Evolutionary conservation across 306 rosid species (phyloP).

Genomic region (Casuarina cunninghamiana): DNA sequence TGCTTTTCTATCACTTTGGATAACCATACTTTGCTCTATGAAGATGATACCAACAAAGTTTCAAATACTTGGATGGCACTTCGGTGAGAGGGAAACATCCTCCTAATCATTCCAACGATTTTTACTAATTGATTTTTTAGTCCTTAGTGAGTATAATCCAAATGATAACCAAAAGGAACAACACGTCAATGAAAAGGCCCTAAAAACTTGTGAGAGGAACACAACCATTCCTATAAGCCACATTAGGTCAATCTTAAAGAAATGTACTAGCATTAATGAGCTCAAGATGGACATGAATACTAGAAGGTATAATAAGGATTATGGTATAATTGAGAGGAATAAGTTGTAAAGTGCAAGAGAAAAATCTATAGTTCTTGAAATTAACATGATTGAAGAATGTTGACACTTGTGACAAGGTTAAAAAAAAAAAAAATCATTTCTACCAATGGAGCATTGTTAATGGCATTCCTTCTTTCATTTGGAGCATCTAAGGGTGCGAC

Average conservation of each 20-base stretch:
- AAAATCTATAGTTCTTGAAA: conserved; percentile 93
- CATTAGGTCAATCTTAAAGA: conserved; percentile 96
- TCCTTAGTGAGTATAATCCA: conserved; percentile 53
- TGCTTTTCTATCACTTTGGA: not conserved
- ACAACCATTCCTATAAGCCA: conserved; percentile 91
- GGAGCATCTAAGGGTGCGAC: conserved; percentile 92
- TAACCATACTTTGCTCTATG: no score
- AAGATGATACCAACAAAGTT: no score
- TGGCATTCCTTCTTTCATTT: conserved; percentile 95
- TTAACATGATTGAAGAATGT: conserved; percentile 88
- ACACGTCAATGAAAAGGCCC: conserved; percentile 49
- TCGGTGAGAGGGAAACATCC: no score
- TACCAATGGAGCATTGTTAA: conserved; percentile 93
- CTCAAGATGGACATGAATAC: conserved; percentile 89
- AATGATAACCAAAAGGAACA: not conserved
- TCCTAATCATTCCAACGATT: no score
- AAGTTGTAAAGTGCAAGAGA: conserved; percentile 91
- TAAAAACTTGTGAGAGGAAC: conserved; percentile 56
- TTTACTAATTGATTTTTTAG: no score
- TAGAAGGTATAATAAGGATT: conserved; percentile 85
- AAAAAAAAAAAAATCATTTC: conserved; percentile 86
- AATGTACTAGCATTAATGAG: conserved; percentile 93
- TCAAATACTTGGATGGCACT: no score
- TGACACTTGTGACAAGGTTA: conserved; percentile 92
- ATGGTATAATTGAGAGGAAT: conserved; percentile 89